These are phyloP conservation scores for Russula virescens DNA, from an alignment of 768 basidiomycete species.

Conservation along the genomic window DNA sequence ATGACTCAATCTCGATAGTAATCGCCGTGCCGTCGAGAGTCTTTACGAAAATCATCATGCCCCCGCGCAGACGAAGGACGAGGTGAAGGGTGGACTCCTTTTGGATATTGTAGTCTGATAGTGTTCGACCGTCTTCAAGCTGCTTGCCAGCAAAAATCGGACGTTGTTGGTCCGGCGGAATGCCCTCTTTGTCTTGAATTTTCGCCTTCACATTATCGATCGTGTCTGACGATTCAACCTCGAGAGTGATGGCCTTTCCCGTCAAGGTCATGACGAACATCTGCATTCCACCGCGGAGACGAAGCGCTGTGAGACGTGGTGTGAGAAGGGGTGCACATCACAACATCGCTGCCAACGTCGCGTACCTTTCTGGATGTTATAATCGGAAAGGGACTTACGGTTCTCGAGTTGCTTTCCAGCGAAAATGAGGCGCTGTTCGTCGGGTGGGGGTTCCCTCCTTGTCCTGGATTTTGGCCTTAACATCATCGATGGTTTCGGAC, in stretches of 20 bases:
- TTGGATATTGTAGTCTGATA: slow-evolving; percentile 32
- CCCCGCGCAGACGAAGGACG: slow-evolving; percentile 23
- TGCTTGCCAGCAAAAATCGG: slow-evolving; percentile 32
- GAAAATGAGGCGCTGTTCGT: slow-evolving; percentile 33
- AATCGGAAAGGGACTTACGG: slow-evolving; percentile 39
- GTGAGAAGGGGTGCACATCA: background rate
- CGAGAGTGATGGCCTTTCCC: slow-evolving; percentile 51
- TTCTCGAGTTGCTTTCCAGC: slow-evolving; percentile 51
- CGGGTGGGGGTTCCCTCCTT: too few species aligned
- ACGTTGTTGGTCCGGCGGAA: slow-evolving; percentile 32
- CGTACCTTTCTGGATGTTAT: slow-evolving; percentile 33
- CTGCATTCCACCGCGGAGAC: slow-evolving; percentile 37
- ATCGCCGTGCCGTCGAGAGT: slow-evolving; percentile 22
- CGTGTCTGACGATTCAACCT: slow-evolving; percentile 39
- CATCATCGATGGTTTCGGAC: slow-evolving; percentile 33
- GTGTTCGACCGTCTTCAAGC: slow-evolving; percentile 31
- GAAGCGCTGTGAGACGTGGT: slow-evolving; percentile 33
- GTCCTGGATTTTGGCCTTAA: slow-evolving; percentile 35
- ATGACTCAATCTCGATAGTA: slow-evolving; percentile 21
- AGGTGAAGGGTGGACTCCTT: slow-evolving; percentile 31
- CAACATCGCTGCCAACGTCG: background rate
- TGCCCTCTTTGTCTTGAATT: slow-evolving; percentile 33
- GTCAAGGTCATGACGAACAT: slow-evolving; percentile 49
- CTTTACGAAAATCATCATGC: slow-evolving; percentile 24
- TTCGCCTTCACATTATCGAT: slow-evolving; percentile 33